Base-by-base conservation (phyloP, 164 flowering plant species). In the Dillenia suffruticosa region DNA sequence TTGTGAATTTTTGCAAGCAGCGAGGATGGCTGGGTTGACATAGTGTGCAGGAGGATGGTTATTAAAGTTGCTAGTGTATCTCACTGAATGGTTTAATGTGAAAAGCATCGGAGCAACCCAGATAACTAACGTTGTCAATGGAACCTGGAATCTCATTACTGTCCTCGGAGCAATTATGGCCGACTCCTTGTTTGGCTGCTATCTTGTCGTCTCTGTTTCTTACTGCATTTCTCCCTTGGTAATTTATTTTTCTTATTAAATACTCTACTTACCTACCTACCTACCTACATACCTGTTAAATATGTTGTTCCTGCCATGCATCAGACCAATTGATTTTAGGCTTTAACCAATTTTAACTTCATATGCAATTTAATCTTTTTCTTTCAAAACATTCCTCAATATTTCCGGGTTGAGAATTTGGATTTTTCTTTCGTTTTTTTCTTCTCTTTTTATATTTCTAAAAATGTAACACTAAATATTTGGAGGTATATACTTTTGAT, bases 91-190 rank as follows among this genome's bases (percentile, higher is more conserved):
- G 22, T 84, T 79, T 64, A 68, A 79, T 13, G 66, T 81, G 51
- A 79, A 74, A 63, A 81, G 82, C 67, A 75, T 82, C 5, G 74
- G 61, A 12, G 87, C 90, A 0, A 64, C 84, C 43, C 76, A 77
- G 63, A 67, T 76, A 16, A 63, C 32, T 24, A 85, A 78, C 54
- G 54, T 79, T 6, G 62, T 77, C 15, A 43, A 11, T 44, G 82
- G 83, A 10, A 75, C 66, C 68, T 51, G 10, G 54, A 65, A 48
- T 49, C 63, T 83, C 24, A 48, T 71, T 16, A 84, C 85, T 0
- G 19, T 79, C 14, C 57, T 54, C 6, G 80, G 72, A 19, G 88
- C 85, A n/a, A 69, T 81, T 13, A 8, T 79, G 10, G 73, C 85
- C 0, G 85, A 81, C 53, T 77, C 85, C 47, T 72, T 72, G 61